phyloP scores from a whole-genome alignment of 495 filamentous ascomycete genomes.

The Penicillium cosmopolitanum region DNA sequence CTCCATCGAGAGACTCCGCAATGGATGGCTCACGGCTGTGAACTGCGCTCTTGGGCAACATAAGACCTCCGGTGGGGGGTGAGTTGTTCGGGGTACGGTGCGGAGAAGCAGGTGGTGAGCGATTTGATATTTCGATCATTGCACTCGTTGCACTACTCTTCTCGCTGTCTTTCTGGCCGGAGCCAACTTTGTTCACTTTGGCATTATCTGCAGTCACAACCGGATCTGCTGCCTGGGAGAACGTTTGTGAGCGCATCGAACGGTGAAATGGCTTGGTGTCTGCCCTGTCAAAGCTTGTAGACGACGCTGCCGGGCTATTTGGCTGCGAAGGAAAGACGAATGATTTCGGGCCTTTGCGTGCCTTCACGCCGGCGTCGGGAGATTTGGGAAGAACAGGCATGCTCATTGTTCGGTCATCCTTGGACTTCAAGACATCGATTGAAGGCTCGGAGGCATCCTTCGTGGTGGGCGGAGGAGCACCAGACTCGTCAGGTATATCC shows the following conservation, averaged over 20 bases:
- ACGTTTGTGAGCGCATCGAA: conserved; percentile 63
- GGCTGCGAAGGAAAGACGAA: conserved; percentile 32
- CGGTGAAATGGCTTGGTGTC: conserved; percentile 50
- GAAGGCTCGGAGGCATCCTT: conserved; percentile 38
- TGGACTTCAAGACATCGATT: conserved; percentile 39
- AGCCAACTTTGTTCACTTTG: conserved; percentile 59
- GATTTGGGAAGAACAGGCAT: conserved; percentile 48
- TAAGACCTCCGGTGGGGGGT: conserved; percentile 44
- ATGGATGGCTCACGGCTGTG: conserved; percentile 39
- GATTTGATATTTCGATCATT: conserved; percentile 68
- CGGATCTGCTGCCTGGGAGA: conserved; percentile 65
- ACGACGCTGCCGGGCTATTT: conserved; percentile 32
- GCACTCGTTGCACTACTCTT: conserved; percentile 60
- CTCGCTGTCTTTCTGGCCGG: conserved; percentile 42
- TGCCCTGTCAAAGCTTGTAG: conserved; percentile 46
- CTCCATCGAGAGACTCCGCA: conserved; percentile 37
- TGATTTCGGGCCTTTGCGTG: conserved; percentile 37
- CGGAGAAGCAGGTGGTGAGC: conserved; percentile 62
- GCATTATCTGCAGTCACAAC: conserved; percentile 64
- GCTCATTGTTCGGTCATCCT: conserved; percentile 65
- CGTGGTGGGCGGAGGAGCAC: conserved; percentile 50
- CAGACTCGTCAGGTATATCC: conserved; percentile 60
- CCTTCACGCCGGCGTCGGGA: conserved; percentile 28
- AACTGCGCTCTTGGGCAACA: conserved; percentile 28
- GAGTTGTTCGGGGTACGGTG: conserved; percentile 55